Evolutionary conservation across 768 basidiomycete genomes (phyloP), one percentile per base, ranked within the genome.

Genomic region (Lepiota venenata): DNA sequence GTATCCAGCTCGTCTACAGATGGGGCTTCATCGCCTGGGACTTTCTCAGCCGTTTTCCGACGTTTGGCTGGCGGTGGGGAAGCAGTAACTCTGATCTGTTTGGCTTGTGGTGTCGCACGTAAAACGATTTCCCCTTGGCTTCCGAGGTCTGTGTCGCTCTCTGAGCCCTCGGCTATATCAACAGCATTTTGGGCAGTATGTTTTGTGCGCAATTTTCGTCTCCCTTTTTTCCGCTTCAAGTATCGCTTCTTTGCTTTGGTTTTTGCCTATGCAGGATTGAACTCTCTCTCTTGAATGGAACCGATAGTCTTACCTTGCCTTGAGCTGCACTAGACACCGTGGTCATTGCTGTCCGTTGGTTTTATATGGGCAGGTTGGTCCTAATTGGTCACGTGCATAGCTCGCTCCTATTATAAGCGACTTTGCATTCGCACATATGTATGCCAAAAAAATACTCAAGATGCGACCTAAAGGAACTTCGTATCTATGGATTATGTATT

Each of bases 171-270:
- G 16, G 37, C 8, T 11, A 12, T 37, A 16, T 46, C 56, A n/a
- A 12, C 10, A 18, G 20, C 16, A 36, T 16, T 29, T 22, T n/a
- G 18, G 14, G 32, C 32, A 40, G 22, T 8, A 15, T 45, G 52
- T 39, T 61, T 64, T 16, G 59, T 41, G 35, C 55, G 61, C 11
- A 59, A 56, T 57, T 66, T 69, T 59, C 63, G 60, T n/a, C 65
- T 60, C 52, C 67, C 68, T 43, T 64, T 69, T 60, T 69, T 69
- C 40, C 61, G 60, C 40, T 65, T 67, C 20, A 69, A 55, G 44
- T 69, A 69, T 16, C 68, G 58, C 48, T 64, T 59, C 45, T 69
- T 69, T 10, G 68, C 64, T 53, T 67, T 67, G 1, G 68, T 67
- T 61, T 66, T 69, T 48, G 56, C 56, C 66, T 69, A 55, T 32